phyloP scores from a whole-genome alignment of 768 basidiomycete genomes.

The Strobilomyces echinocephalus region DNA sequence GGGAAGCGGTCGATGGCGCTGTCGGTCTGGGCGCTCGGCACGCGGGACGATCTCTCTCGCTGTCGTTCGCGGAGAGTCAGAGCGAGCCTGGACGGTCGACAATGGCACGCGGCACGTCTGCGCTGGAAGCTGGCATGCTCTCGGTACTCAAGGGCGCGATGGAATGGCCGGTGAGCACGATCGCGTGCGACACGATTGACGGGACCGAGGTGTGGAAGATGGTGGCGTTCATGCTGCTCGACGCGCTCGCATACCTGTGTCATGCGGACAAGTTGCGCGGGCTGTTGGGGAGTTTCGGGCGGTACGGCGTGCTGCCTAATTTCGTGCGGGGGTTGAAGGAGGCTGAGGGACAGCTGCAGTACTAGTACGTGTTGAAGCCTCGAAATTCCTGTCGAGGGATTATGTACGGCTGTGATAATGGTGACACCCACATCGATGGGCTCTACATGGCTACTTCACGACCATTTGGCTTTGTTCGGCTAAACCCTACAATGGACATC shows the following conservation, averaged over 20 bases:
- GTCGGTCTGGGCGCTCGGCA: constrained; percentile 33
- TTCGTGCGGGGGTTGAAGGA: constrained; percentile 86
- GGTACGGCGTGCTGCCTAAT: constrained; percentile 74
- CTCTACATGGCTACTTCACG: too few relatives aligned
- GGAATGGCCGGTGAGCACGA: constrained; percentile 66
- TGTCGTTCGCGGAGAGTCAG: constrained; percentile 36
- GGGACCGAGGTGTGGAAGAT: constrained; percentile 97
- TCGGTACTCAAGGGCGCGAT: constrained; percentile 59
- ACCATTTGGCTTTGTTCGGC: too few relatives aligned
- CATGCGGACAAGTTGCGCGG: constrained; percentile 63
- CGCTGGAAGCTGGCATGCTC: constrained; percentile 60
- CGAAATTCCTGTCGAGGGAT: too few relatives aligned
- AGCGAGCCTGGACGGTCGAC: constrained; percentile 23
- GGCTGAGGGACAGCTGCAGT: constrained; percentile 66
- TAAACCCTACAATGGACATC: too few relatives aligned
- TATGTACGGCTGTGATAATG: too few relatives aligned
- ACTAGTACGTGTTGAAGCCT: constrained; percentile 72
- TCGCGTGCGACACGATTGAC: constrained; percentile 90
- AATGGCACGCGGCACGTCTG: constrained; percentile 19
- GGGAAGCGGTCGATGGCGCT: constrained; percentile 27
- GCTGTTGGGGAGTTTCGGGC: constrained; percentile 53
- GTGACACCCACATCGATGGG: too few relatives aligned
- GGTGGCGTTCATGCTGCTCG: constrained; percentile 86
- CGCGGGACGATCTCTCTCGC: constrained; percentile 38
- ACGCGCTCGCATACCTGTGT: constrained; percentile 72